A percentile compares a stretch with the other conserved stretches of the same genome.
Evolutionary conservation across 2,329 filamentous ascomycete genomes (phyloP).

Genomic region (Leptographium procerum): DNA sequence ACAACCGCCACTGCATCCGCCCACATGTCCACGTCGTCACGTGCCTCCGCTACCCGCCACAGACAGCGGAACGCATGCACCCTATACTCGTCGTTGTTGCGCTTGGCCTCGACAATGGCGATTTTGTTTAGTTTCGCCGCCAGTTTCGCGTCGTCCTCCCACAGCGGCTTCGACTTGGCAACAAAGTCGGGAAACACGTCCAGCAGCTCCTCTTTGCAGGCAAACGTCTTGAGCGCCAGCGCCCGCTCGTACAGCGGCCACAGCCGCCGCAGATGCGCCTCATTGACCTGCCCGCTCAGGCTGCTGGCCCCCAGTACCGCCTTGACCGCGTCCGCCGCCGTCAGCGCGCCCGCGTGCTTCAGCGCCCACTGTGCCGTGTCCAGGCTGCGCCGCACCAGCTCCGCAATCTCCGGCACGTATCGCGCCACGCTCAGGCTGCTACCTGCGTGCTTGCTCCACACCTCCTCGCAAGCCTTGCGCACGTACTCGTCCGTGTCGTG

Average conservation of each 20-base stretch:
- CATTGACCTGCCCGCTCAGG: slow-evolving; percentile 46
- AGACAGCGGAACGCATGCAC: slow-evolving; percentile 62
- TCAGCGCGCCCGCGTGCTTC: slow-evolving; percentile 76
- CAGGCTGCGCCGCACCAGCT: slow-evolving; percentile 54
- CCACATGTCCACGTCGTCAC: slow-evolving; percentile 64
- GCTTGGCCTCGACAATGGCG: slow-evolving; percentile 73
- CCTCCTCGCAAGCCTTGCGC: slow-evolving; percentile 65
- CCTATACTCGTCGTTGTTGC: slow-evolving; percentile 78
- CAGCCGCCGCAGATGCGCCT: slow-evolving; percentile 47
- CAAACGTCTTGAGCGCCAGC: slow-evolving; percentile 80
- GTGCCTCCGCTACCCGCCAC: slow-evolving; percentile 58
- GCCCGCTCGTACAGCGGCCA: slow-evolving; percentile 81
- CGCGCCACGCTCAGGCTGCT: slow-evolving; percentile 70
- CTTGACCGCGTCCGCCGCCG: slow-evolving; percentile 61
- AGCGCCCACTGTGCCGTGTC: slow-evolving; percentile 79
- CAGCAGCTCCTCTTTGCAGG: slow-evolving; percentile 79
- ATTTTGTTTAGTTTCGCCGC: slow-evolving; percentile 67
- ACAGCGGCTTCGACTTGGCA: slow-evolving; percentile 48
- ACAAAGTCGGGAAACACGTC: slow-evolving; percentile 70
- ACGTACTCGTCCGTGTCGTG: slow-evolving; percentile 78
- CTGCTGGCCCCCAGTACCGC: slow-evolving; percentile 51
- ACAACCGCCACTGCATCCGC: slow-evolving; percentile 55
- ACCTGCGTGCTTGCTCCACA: slow-evolving; percentile 86
- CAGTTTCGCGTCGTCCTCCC: slow-evolving; percentile 39
- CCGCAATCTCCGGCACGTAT: slow-evolving; percentile 73